A percentile compares a stretch with the other conserved stretches of the same genome.
phyloP scores from a whole-genome alignment of 176 grass and related monocot species.

The Zoysia pacifica region DNA sequence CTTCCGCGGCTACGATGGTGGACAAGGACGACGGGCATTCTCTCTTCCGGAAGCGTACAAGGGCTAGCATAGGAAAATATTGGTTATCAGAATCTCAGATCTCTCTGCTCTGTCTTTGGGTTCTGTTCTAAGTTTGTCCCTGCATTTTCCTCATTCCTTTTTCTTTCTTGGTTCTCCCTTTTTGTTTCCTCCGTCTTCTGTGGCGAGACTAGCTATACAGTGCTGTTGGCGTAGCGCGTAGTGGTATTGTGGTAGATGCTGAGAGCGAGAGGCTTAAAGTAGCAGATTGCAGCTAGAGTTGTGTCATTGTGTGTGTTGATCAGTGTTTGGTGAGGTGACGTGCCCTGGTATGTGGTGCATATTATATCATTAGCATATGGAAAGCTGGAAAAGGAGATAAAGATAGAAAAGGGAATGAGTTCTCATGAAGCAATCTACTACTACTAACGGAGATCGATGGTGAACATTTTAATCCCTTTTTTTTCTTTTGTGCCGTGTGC shows the following conservation, averaged over 20 bases:
- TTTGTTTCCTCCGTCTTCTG: conserved; percentile 27
- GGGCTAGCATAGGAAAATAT: background rate
- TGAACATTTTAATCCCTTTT: conserved; percentile 34
- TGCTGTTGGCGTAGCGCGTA: background rate
- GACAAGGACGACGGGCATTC: background rate
- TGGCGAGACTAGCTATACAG: background rate
- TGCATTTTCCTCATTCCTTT: conserved; percentile 39
- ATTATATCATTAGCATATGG: conserved; percentile 69
- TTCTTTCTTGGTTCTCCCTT: conserved; percentile 41
- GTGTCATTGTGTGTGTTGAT: background rate
- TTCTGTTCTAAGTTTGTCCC: background rate
- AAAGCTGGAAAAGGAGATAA: conserved; percentile 74
- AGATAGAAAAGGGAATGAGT: conserved; percentile 64
- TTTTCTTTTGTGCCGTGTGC: background rate
- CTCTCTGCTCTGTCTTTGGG: conserved; percentile 11
- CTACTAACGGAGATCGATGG: conserved; percentile 19
- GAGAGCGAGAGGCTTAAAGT: conserved; percentile 34
- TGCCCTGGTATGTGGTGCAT: conserved; percentile 38
- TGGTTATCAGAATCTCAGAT: background rate
- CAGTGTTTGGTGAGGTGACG: conserved; percentile 44
- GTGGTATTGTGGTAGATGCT: background rate
- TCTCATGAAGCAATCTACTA: conserved; percentile 58
- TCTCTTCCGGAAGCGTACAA: background rate
- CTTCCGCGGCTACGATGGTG: background rate
- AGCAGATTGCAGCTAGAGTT: background rate